These are phyloP conservation scores for Atkinsonella hypoxylon DNA, from an alignment of 2,329 filamentous ascomycete genomes.

Conservation along the genomic window DNA sequence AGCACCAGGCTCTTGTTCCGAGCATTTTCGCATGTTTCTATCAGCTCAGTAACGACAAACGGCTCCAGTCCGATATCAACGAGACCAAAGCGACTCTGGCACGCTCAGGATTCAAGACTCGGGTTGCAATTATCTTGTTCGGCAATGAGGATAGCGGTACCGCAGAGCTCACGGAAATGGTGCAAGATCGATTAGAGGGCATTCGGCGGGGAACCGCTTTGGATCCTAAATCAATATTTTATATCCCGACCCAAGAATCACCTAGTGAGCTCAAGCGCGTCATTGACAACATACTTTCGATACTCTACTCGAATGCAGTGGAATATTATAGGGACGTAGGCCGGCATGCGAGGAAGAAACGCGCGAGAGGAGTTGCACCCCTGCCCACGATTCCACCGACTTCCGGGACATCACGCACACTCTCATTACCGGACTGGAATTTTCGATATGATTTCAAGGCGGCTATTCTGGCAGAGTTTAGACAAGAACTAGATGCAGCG, in stretches of 20 bases:
- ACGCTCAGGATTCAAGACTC: slow-evolving; percentile 64
- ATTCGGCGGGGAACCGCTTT: slow-evolving; percentile 71
- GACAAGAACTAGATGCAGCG: slow-evolving; percentile 83
- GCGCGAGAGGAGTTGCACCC: slow-evolving; percentile 64
- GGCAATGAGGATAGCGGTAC: slow-evolving; percentile 17
- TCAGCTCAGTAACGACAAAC: slow-evolving; percentile 67
- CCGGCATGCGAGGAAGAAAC: slow-evolving; percentile 84
- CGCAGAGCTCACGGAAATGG: slow-evolving; percentile 47
- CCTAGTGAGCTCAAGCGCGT: slow-evolving; percentile 61
- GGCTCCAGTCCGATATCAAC: slow-evolving; percentile 78
- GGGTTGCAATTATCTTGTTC: slow-evolving; percentile 55
- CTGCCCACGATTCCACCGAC: slow-evolving; percentile 75
- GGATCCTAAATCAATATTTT: slow-evolving; percentile 77
- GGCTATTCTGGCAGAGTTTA: slow-evolving; percentile 80
- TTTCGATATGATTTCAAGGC: slow-evolving; percentile 92
- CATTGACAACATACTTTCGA: slow-evolving; percentile 57
- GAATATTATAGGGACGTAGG: slow-evolving; percentile 93
- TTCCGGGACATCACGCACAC: slow-evolving; percentile 68
- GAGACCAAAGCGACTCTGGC: slow-evolving; percentile 55
- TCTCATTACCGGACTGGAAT: slow-evolving; percentile 83
- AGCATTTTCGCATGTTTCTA: slow-evolving; percentile 76
- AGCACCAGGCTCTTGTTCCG: slow-evolving; percentile 77
- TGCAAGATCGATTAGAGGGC: slow-evolving; percentile 59
- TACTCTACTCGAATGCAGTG: slow-evolving; percentile 60
- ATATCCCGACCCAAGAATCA: slow-evolving; percentile 64